Evolutionary conservation across 1,284 basidiomycete species (phyloP), one percentile per base, ranked within the genome.

Genomic region (Paramarasmius palmivorus): DNA sequence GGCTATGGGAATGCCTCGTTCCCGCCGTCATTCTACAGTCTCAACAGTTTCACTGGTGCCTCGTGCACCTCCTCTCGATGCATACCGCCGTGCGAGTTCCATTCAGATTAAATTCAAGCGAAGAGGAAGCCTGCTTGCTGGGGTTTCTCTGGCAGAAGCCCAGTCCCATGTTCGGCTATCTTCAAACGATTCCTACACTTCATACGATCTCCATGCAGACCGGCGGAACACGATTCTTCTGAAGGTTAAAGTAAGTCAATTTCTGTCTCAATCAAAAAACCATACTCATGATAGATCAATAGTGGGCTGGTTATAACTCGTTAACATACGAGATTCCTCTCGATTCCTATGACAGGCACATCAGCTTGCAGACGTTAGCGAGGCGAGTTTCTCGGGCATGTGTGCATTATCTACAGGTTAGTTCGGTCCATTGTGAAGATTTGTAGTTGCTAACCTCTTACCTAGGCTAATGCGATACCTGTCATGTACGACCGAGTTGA

Each of bases 321-420:
- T 77, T 89, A 65, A 88, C 84, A 42, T 90, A 90, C 61, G 84
- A 88, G 63, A 84, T 90, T 38, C 88, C 88, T 1, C 70, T 90
- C 37, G 86, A 88, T 59, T 77, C 76, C 9, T 85, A 85, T 62
- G 78, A 82, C 53, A 83, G 85, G 17, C 80, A 78, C 50, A 77
- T 86, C 29, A 80, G 83, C 60, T 70, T 89, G 29, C 77, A 82
- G 66, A 87, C 86, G 6, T 77, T 90, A 40, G 83, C 83, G 40
- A 77, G 88, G 59, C 76, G 88, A 51, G 79, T 88, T 47, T 81
- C 82, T 19, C 77, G 88, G 59, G 86, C 86, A 47, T 84, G 85
- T 64, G 76, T 84, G 50, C 88, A 90, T 65, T 90, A 88, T 67
- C 74, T 90, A 55, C 83, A 88, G 77, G 88, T 85, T 65, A 61